Evolutionary conservation across 805 yeast genomes (phyloP).

Genomic region (Lipomyces sp.): DNA sequence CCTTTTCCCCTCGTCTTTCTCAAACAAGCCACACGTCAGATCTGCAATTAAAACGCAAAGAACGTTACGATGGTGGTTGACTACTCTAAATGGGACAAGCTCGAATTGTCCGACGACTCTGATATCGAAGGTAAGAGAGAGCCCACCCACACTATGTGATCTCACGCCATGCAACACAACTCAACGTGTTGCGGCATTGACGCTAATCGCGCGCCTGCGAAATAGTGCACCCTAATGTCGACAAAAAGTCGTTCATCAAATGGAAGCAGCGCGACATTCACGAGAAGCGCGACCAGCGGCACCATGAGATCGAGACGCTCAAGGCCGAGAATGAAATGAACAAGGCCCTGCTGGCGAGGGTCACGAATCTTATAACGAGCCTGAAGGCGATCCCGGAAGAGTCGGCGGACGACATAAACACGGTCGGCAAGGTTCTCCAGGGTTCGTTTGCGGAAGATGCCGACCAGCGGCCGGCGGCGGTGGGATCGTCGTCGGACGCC

Average conservation of each 20-base stretch:
- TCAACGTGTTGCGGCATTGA: too few relatives aligned
- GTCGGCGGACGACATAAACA: neutral
- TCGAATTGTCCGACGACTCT: constrained; percentile 93
- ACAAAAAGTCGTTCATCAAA: constrained; percentile 81
- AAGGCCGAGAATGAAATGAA: constrained; percentile 81
- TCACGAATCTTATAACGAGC: constrained; percentile 55
- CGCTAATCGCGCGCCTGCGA: too few relatives aligned
- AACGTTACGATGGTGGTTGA: constrained; percentile 66
- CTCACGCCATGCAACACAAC: too few relatives aligned
- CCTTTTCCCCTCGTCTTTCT: too few relatives aligned
- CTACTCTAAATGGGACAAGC: constrained; percentile 96
- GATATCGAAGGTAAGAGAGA: constrained; percentile 60
- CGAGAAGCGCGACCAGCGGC: constrained; percentile 80
- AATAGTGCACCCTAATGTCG: constrained; percentile 94
- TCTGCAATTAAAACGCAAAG: too few relatives aligned
- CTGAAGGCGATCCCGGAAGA: constrained; percentile 38
- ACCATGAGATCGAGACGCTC: constrained; percentile 70
- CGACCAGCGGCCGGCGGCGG: constrained; percentile 4
- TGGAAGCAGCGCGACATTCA: constrained; percentile 99
- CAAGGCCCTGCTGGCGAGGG: constrained; percentile 65
- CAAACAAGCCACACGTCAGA: too few relatives aligned
- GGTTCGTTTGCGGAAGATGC: constrained; percentile 28
- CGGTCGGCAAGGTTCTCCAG: constrained; percentile 2
- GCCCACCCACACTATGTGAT: too few relatives aligned
- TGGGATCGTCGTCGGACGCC: too few relatives aligned